A percentile compares a stretch with the other conserved stretches of the same genome.
Evolutionary conservation across 495 filamentous ascomycete species (phyloP).

Genomic region (Podospora appendiculata): DNA sequence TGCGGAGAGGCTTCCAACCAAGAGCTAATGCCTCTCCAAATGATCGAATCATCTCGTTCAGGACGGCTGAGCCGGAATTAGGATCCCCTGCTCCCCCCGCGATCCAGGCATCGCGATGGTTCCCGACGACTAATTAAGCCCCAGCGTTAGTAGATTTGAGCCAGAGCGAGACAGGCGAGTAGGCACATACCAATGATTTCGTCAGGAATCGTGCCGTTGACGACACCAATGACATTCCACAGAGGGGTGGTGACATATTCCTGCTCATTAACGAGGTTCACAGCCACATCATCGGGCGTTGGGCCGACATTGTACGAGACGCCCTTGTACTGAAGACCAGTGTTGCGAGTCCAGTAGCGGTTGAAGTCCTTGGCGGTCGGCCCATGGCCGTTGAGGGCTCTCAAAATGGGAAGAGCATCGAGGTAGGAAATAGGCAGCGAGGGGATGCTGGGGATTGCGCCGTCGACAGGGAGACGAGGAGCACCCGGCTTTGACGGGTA

Average conservation of each 20-base stretch:
- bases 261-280: constrained; percentile 82
- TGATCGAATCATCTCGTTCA: constrained; percentile 78
- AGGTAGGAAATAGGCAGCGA: constrained; percentile 86
- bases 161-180: background rate
- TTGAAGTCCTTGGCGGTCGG: constrained; percentile 72
- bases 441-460: constrained; percentile 72
- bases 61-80: constrained; percentile 80
- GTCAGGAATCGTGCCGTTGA: constrained; percentile 75
- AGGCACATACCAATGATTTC: constrained; percentile 51
- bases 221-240: constrained; percentile 93
- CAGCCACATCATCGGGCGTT: constrained; percentile 61
- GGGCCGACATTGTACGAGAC: constrained; percentile 91
- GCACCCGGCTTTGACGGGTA: constrained; percentile 89
- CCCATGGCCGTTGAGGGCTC: constrained; percentile 82
- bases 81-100: constrained; percentile 83
- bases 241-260: constrained; percentile 83
- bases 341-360: constrained; percentile 58
- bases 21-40: constrained; percentile 69
- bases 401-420: constrained; percentile 79
- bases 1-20: constrained; percentile 86
- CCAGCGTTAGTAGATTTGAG: background rate
- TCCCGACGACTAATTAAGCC: constrained; percentile 58
- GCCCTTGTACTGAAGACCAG: constrained; percentile 70
- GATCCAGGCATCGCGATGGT: constrained; percentile 93
- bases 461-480: constrained; percentile 62